Evolutionary conservation across 176 grass and related monocot genomes (phyloP), one percentile per base, ranked within the genome.

Genomic region (Carex scoparia): DNA sequence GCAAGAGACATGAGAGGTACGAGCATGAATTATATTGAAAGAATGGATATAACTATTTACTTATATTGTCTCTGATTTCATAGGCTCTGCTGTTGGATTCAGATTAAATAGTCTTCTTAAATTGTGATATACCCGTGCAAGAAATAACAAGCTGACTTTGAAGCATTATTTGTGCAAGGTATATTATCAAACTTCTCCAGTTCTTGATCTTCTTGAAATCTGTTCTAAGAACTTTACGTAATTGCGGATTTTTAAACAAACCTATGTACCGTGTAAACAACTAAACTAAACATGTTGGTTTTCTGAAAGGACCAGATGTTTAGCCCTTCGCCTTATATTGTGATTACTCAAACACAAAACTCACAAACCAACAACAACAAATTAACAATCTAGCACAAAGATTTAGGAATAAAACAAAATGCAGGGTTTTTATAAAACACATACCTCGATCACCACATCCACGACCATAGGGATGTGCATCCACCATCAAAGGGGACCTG

Each of bases 111-210:
- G 95, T 79, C 95, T 94, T 85, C 95, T 98, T 85, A 94, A 98
- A 89, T 85, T 98, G 65, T 90, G 89, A 27, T 93, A 98, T 86
- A 98, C 93, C 65, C 93, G 93, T 83, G 89, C 95, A 60, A 94
- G 91, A 87, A 98, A 98, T 79, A 98, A 93, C 48, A 98, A 98
- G 82, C 89, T 98, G 91, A 98, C 93, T 28, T 88, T 98, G 75
- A 98, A 94, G 91, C 95, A 98, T 88, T 98, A 98, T 92, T 88
- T 98, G 84, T 98, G 95, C 91, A 98, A 98, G 92, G 95, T 93
- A 92, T 56, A 67, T 32, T 5, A 83, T 69, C 73, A 86, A 27
- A 46, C 49, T 46, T 81, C 33, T 63, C 79, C 27, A 35, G 44
- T 49, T 42, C 33, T 81, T 84, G 19, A 60, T 16, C 76, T 32